Conservation (phyloP, 139 green algal species). For the Micromonas pusilla region DNA sequence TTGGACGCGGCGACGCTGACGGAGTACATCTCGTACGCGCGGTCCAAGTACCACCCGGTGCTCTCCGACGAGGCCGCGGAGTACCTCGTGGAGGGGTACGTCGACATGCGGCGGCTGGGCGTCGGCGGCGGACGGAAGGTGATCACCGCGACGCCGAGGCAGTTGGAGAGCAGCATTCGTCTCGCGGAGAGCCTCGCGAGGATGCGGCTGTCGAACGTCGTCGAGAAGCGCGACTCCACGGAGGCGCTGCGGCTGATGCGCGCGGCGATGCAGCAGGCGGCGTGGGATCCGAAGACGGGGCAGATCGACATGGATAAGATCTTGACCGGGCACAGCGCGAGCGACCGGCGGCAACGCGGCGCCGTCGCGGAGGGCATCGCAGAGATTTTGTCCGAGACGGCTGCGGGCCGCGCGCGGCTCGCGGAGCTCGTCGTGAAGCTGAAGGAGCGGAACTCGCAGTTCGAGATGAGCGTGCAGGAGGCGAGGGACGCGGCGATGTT, state of each 20-base stretch:
- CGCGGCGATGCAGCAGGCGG: conserved; percentile 67
- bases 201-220: conserved; percentile 50
- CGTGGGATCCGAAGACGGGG: conserved; percentile 64
- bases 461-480: conserved; percentile 15
- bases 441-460: not conserved
- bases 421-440: conserved; percentile 3
- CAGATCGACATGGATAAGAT: conserved; percentile 34
- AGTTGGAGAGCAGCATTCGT: conserved; percentile 87
- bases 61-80: conserved; percentile 66
- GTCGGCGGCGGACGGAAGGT: conserved; percentile 35
- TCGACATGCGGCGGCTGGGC: conserved; percentile 61
- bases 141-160: conserved; percentile 83
- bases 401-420: not conserved
- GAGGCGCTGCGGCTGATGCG: conserved; percentile 61
- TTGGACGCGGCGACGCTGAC: conserved; percentile 59
- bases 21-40: conserved; percentile 85
- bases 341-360: not conserved
- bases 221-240: conserved; percentile 48
- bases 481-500: conserved; percentile 9
- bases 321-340: conserved; percentile 7
- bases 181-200: conserved; percentile 73
- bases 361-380: not conserved
- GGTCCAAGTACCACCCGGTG: conserved; percentile 51
- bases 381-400: not conserved
- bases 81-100: conserved; percentile 70